Conservation (phyloP, 192 early-diverging fungal genomes). For the Borealophlyctis nickersoniae region DNA sequence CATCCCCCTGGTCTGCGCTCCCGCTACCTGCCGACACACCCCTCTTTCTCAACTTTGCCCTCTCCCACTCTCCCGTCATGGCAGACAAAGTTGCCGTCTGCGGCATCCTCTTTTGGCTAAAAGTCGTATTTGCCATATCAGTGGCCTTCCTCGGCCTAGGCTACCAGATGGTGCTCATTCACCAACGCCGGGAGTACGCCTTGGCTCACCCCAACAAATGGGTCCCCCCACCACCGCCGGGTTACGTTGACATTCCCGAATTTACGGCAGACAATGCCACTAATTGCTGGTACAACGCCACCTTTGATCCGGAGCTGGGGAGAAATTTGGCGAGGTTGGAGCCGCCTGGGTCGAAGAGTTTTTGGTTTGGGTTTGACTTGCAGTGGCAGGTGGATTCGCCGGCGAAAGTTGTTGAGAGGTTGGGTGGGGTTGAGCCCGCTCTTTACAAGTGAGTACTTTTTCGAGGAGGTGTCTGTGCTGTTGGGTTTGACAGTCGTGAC, state of each 20-base stretch:
- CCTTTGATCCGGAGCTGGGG: background rate
- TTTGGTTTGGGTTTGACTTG: background rate
- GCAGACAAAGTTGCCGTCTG: background rate
- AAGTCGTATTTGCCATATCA: background rate
- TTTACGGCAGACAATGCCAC: background rate
- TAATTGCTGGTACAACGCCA: background rate
- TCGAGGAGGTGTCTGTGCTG: too few species aligned
- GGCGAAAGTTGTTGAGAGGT: background rate
- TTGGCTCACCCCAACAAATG: background rate
- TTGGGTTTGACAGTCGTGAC: background rate
- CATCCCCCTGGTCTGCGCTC: too few species aligned
- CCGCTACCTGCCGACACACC: too few species aligned
- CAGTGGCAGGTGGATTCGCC: background rate
- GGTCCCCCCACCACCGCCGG: background rate
- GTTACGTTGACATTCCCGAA: background rate
- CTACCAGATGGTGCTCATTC: background rate
- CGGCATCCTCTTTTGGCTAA: background rate
- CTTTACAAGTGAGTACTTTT: conserved; percentile 3
- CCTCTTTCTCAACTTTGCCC: too few species aligned
- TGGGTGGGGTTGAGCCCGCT: background rate
- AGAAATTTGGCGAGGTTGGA: background rate
- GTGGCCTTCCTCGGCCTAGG: background rate
- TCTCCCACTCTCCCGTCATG: too few species aligned
- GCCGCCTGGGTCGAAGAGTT: background rate
- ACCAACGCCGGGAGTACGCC: background rate